Evolutionary conservation across 1,284 basidiomycete species (phyloP), one percentile per base, ranked within the genome.

Genomic region (Trichosporon ovoides): DNA sequence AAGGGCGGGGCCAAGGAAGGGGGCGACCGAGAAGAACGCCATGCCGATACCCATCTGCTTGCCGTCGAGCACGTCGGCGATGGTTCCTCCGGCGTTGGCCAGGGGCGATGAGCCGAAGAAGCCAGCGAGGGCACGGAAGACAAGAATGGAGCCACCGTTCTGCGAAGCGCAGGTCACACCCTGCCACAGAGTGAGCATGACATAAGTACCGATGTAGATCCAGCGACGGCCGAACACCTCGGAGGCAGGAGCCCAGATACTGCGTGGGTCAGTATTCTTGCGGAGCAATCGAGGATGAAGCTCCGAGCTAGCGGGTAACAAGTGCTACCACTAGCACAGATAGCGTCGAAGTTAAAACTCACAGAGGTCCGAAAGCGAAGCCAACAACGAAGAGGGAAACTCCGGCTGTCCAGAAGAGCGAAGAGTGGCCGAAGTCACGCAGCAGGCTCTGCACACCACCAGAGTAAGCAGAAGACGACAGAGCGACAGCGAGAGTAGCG

Each of bases 201-300:
- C n/a, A 60, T 72, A 73, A 11, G 85, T 78, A 53, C 83, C 68
- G 55, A 91, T 77, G 69, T 87, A 88, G 50, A 88, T 73, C 7
- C 83, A 82, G 51, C 84, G 79, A n/a, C 81, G 77, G 3, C 81
- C 81, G 56, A 72, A 78, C 3, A 78, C 80, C 66, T 86, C 85
- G 10, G 80, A 81, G 0, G 83, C 70, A 3, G 81, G 81, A 6
- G 70, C 73, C 71, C 71, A 73, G 58, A 72, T 34, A 14, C 58
- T 61, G 57, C 7, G 37, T 9, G 9, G 22, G 18, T 50, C 24
- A 50, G 48, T 34, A 31, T n/a, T 9, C 18, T 3, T 3, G 14
- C 20, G 46, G 46, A 54, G 16, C 22, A 11, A 34, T 37, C 43
- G 24, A 31, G 12, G 52, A 22, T 14, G 35, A 18, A 11, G 13